Conservation (phyloP, 805 yeast genomes). For the Kuraishia borneana region DNA sequence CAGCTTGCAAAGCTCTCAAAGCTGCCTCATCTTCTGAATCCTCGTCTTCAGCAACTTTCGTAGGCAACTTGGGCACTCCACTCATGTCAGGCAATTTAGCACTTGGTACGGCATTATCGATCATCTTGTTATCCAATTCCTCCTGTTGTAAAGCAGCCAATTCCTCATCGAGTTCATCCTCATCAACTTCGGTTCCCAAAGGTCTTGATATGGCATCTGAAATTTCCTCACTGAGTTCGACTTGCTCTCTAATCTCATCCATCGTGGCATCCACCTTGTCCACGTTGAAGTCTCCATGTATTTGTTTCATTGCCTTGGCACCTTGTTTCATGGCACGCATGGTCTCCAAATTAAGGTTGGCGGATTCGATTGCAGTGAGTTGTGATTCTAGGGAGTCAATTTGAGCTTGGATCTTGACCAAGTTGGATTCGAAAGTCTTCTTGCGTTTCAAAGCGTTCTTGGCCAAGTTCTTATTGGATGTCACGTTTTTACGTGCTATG, state of each 20-base stretch:
- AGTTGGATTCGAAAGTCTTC: constrained; percentile 68
- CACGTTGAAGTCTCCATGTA: constrained; percentile 88
- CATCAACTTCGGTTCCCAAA: constrained; percentile 65
- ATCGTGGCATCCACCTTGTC: constrained; percentile 95
- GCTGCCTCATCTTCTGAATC: constrained; percentile 83
- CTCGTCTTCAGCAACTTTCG: constrained; percentile 33
- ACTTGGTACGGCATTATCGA: constrained; percentile 31
- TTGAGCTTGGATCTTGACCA: constrained; percentile 75
- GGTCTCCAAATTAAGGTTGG: constrained; percentile 93
- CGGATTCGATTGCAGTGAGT: constrained; percentile 82
- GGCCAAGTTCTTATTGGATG: constrained; percentile 63
- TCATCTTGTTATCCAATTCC: constrained; percentile 49
- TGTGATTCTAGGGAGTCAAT: constrained; percentile 86
- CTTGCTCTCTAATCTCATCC: constrained; percentile 97
- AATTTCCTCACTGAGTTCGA: constrained; percentile 88
- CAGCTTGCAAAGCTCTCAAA: constrained; percentile 69
- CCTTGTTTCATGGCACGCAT: constrained; percentile 99
- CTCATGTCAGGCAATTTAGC: constrained; percentile 35
- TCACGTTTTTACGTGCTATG: constrained; percentile 67
- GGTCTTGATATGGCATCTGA: constrained; percentile 95
- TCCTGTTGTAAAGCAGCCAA: constrained; percentile 82
- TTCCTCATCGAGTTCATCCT: constrained; percentile 92
- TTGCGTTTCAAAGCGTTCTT: constrained; percentile 81
- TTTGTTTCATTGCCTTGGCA: constrained; percentile 91
- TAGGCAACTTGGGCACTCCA: constrained; percentile 31